A percentile compares a stretch with the other conserved stretches of the same genome.
Evolutionary conservation across 2,329 filamentous ascomycete genomes (phyloP).

Genomic region (Colletotrichum phormii): DNA sequence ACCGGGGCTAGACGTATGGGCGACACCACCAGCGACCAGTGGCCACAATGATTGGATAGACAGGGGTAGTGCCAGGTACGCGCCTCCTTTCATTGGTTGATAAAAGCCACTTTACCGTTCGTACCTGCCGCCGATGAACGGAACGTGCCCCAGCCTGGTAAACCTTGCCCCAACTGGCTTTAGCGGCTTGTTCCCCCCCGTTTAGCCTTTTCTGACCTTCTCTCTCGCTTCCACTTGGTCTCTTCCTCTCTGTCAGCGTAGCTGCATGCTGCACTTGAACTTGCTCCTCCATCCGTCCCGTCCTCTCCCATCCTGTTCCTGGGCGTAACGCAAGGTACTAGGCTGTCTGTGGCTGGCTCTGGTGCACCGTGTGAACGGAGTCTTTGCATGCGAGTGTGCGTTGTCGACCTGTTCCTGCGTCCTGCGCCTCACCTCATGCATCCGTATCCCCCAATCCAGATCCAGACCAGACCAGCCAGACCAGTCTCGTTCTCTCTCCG

Average conservation of each 20-base stretch:
- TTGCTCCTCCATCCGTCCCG: neutral
- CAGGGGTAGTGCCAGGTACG: constrained; percentile 28
- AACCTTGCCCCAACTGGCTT: constrained; percentile 4
- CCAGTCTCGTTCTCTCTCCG: neutral
- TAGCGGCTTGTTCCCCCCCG: constrained; percentile 19
- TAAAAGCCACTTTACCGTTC: constrained; percentile 30
- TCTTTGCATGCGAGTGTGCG: neutral
- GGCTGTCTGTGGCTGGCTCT: neutral
- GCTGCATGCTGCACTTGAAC: neutral
- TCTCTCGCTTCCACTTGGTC: neutral
- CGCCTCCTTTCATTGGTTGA: constrained; percentile 11
- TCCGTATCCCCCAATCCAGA: neutral
- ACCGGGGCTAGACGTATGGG: constrained; percentile 13
- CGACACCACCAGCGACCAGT: neutral
- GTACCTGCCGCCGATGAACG: constrained; percentile 31
- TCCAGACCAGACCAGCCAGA: neutral
- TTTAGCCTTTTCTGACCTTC: constrained; percentile 27
- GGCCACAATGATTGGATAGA: neutral
- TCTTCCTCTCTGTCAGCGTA: neutral
- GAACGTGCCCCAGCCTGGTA: constrained; percentile 6
- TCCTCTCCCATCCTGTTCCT: neutral
- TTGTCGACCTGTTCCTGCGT: neutral
- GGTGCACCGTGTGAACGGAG: neutral
- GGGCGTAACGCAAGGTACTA: neutral
- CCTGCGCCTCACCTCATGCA: neutral